A percentile compares a stretch with the other conserved stretches of the same genome.
These are phyloP conservation scores for Zasmidium citrigriseum DNA, from an alignment of 2,329 filamentous ascomycete genomes.

Conservation along the genomic window DNA sequence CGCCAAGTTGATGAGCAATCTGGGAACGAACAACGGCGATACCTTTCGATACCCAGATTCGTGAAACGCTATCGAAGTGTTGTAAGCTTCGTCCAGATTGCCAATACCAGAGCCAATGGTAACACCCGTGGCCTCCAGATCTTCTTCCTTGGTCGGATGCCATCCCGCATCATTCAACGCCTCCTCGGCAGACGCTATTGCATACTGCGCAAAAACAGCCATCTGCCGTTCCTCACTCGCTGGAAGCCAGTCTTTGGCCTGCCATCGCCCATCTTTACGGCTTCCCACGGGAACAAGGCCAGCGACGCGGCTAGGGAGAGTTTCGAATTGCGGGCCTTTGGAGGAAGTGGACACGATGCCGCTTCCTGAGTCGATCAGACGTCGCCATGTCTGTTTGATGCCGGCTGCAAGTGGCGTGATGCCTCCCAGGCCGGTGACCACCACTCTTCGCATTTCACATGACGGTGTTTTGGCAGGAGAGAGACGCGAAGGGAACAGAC, in stretches of 20 bases:
- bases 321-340: slow-evolving; percentile 64
- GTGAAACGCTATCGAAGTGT: slow-evolving; percentile 75
- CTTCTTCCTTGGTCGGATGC: slow-evolving; percentile 60
- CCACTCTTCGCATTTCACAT: slow-evolving; percentile 51
- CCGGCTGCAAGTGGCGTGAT: slow-evolving; percentile 45
- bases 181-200: slow-evolving; percentile 81
- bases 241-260: slow-evolving; percentile 48
- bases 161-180: slow-evolving; percentile 82
- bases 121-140: slow-evolving; percentile 79
- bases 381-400: slow-evolving; percentile 73
- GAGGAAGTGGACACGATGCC: slow-evolving; percentile 74
- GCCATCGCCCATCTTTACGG: slow-evolving; percentile 47
- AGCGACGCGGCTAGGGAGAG: slow-evolving; percentile 81
- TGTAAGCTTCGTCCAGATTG: slow-evolving; percentile 86
- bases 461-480: not conserved
- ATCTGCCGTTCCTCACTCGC: slow-evolving; percentile 70
- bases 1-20: slow-evolving; percentile 89
- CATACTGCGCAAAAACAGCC: slow-evolving; percentile 91
- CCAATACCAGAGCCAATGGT: slow-evolving; percentile 95
- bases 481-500: not conserved
- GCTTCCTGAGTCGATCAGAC: slow-evolving; percentile 75
- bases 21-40: slow-evolving; percentile 89
- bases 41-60: slow-evolving; percentile 85
- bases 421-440: slow-evolving; percentile 52
- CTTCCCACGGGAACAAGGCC: slow-evolving; percentile 70